phyloP scores from a whole-genome alignment of 1,139 yeast genomes.

The Candida albicans region DNA sequence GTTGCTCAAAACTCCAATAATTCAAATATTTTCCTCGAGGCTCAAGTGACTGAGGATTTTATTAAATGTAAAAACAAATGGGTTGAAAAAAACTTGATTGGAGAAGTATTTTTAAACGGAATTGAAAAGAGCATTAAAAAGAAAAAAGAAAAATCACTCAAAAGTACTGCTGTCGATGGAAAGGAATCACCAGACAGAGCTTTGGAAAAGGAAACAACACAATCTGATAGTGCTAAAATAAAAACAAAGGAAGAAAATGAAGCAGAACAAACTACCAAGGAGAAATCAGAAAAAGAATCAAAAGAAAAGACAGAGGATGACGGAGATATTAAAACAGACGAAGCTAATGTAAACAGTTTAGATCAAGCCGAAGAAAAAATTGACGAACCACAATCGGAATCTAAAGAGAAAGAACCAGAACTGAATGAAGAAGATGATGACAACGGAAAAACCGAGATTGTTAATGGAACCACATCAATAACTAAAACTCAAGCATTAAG shows the following conservation, averaged over 20 bases:
- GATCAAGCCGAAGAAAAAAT: neutral
- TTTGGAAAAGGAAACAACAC: neutral
- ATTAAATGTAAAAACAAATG: conserved; percentile 29
- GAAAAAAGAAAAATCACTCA: neutral
- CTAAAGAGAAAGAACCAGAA: neutral
- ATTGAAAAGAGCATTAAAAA: neutral
- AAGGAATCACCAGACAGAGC: neutral
- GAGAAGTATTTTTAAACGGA: conserved; percentile 1
- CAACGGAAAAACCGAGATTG: neutral
- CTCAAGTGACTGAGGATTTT: conserved; percentile 19
- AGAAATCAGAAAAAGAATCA: neutral
- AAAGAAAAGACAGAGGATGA: neutral
- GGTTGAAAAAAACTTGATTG: conserved; percentile 18
- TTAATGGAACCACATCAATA: neutral
- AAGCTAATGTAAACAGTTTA: too few species aligned
- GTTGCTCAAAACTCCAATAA: conserved; percentile 10
- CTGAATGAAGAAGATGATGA: neutral
- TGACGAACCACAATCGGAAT: neutral
- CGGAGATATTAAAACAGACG: too few species aligned
- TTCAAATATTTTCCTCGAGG: conserved; percentile 23
- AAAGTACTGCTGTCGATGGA: too few species aligned
- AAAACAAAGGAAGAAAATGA: neutral
- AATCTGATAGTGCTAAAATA: neutral
- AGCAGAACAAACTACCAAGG: too few species aligned
- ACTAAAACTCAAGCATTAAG: conserved; percentile 8